Evolutionary conservation across 1,284 basidiomycete genomes (phyloP).

Genomic region (Stygiomarasmius scandens): DNA sequence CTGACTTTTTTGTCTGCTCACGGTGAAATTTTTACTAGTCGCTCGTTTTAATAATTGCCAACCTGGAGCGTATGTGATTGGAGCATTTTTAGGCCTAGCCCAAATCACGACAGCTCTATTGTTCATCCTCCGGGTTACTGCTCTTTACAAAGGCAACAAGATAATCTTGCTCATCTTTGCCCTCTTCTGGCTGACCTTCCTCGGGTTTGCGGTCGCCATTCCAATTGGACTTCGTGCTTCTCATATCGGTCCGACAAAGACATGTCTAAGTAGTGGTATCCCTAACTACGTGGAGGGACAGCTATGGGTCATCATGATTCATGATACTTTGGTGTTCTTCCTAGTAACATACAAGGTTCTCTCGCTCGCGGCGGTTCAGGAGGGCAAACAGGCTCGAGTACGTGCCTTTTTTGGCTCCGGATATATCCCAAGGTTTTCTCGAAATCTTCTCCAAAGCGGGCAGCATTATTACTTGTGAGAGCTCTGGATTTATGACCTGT

Average conservation of each 20-base stretch:
- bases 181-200: constrained; percentile 1
- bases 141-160: background rate
- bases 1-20: background rate
- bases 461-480: constrained; percentile 8
- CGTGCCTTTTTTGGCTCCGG: constrained; percentile 1
- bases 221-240: constrained; percentile 6
- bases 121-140: constrained; percentile 1
- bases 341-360: constrained; percentile 9
- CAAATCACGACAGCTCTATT: background rate
- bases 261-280: constrained; percentile 7
- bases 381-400: background rate
- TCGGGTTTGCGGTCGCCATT: background rate
- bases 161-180: background rate
- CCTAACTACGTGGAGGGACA: background rate
- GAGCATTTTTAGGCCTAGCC: background rate
- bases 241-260: constrained; percentile 9
- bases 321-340: constrained; percentile 11
- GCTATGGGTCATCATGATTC: background rate
- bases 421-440: background rate
- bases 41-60: constrained; percentile 1
- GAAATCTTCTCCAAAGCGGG: background rate
- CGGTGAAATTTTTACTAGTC: background rate
- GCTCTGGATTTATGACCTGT: too few species aligned
- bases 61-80: background rate
- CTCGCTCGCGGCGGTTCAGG: background rate